Evolutionary conservation across 2,329 filamentous ascomycete species (phyloP).

Genomic region (Ascochyta pisi): DNA sequence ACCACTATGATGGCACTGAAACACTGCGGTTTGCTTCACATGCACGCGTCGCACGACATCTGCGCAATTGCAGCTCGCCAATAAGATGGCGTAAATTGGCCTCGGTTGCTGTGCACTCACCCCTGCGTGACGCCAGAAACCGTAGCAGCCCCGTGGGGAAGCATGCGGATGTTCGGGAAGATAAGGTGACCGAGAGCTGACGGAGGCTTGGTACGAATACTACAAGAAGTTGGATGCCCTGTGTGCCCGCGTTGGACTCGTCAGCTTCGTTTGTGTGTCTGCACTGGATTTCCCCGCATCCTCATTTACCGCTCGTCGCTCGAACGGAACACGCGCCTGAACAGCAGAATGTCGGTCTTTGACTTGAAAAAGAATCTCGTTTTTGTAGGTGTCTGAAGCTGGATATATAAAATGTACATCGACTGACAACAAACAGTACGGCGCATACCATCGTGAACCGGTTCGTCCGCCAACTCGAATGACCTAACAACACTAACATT

Average conservation of each 20-base stretch:
- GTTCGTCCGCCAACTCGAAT: slow-evolving; percentile 46
- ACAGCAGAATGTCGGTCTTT: slow-evolving; percentile 36
- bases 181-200: slow-evolving; percentile 2
- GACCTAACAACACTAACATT: slow-evolving; percentile 1
- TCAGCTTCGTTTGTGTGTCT: neutral
- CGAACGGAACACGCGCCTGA: neutral
- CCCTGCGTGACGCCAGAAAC: slow-evolving; percentile 2
- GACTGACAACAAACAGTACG: slow-evolving; percentile 65
- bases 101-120: slow-evolving; percentile 8
- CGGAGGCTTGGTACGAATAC: neutral
- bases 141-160: slow-evolving; percentile 14
- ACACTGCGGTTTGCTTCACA: slow-evolving; percentile 1
- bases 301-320: neutral
- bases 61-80: slow-evolving; percentile 2
- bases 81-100: slow-evolving; percentile 2
- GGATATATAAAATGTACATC: neutral
- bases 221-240: neutral
- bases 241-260: too few relatives aligned
- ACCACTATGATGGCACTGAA: neutral
- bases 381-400: slow-evolving; percentile 28
- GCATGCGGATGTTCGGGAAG: neutral
- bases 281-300: slow-evolving; percentile 1
- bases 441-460: slow-evolving; percentile 79
- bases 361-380: slow-evolving; percentile 45
- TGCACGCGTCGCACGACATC: neutral